Percentiles rank a stretch among this genome's conserved stretches.
Conservation (phyloP, 176 grass and related monocot genomes). For the Dactylis glomerata region DNA sequence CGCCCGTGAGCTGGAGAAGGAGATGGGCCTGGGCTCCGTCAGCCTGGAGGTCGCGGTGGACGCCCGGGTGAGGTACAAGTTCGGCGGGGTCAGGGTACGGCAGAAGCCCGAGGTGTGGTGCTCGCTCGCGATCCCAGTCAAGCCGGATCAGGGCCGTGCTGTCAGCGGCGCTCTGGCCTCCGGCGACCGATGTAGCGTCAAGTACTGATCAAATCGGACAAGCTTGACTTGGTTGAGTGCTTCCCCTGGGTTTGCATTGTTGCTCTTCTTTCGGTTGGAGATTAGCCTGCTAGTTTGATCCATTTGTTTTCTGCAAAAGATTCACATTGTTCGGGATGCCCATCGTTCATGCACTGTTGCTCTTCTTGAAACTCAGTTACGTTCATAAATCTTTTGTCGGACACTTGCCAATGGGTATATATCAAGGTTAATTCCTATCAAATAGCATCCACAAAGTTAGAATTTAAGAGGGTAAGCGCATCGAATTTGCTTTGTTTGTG, state of each 20-base stretch:
- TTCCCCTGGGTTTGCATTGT: background rate
- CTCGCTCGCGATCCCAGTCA: background rate
- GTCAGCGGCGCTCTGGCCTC: background rate
- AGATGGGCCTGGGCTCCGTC: background rate
- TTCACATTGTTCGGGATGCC: background rate
- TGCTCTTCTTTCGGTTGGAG: background rate
- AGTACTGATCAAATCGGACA: constrained; percentile 17
- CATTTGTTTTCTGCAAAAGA: background rate
- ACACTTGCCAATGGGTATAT: background rate
- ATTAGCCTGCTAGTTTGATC: background rate
- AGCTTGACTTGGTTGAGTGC: background rate
- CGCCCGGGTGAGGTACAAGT: constrained; percentile 19
- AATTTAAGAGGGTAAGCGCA: too few relatives aligned
- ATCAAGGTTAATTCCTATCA: background rate
- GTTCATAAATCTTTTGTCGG: background rate
- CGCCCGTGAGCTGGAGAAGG: background rate
- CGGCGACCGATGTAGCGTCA: constrained; percentile 25
- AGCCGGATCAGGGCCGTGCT: background rate
- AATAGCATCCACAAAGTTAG: background rate
- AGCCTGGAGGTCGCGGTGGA: constrained; percentile 15
- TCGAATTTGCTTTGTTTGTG: too few relatives aligned
- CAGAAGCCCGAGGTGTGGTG: constrained; percentile 13
- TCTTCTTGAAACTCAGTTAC: background rate
- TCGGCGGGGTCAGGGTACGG: background rate
- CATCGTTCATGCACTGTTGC: background rate